These are phyloP conservation scores for Candida tetrigidarum DNA, from an alignment of 1,139 yeast genomes.

Conservation along the genomic window DNA sequence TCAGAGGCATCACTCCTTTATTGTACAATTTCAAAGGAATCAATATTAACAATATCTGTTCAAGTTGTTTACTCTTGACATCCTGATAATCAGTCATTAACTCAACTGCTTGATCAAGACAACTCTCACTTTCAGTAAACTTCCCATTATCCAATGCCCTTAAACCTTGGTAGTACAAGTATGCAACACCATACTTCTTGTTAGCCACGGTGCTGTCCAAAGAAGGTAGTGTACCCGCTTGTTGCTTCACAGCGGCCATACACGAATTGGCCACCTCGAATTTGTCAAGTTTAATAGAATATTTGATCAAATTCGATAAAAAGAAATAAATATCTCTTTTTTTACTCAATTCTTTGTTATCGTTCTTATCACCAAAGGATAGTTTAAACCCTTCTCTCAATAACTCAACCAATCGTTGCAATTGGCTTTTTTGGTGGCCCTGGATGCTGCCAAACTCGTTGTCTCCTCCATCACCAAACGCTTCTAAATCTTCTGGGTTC, in stretches of 20 bases:
- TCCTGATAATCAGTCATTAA: slow-evolving; percentile 25
- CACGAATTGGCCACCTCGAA: slow-evolving; percentile 79
- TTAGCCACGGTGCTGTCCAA: slow-evolving; percentile 52
- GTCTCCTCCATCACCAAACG: slow-evolving; percentile 18
- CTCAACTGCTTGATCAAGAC: slow-evolving; percentile 52
- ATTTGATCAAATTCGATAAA: slow-evolving; percentile 70
- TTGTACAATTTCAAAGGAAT: slow-evolving; percentile 59
- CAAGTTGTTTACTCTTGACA: slow-evolving; percentile 27
- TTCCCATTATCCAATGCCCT: slow-evolving; percentile 67
- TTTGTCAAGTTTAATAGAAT: slow-evolving; percentile 72
- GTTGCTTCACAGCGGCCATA: slow-evolving; percentile 69
- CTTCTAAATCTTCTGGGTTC: slow-evolving; percentile 31
- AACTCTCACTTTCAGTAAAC: slow-evolving; percentile 51
- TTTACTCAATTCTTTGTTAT: slow-evolving; percentile 53
- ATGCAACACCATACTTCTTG: slow-evolving; percentile 60
- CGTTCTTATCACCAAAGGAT: slow-evolving; percentile 78
- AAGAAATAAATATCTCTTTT: slow-evolving; percentile 74
- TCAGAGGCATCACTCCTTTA: slow-evolving; percentile 44
- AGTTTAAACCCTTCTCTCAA: slow-evolving; percentile 76
- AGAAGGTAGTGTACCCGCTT: slow-evolving; percentile 49
- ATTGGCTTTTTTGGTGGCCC: slow-evolving; percentile 23
- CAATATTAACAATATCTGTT: slow-evolving; percentile 51
- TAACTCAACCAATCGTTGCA: slow-evolving; percentile 65
- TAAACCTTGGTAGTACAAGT: slow-evolving; percentile 68
- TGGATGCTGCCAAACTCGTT: too few species aligned